Percentiles rank a stretch among this genome's conserved stretches.
These are phyloP conservation scores for Microcera coccophila DNA, from an alignment of 2,329 filamentous ascomycete genomes.

Conservation along the genomic window DNA sequence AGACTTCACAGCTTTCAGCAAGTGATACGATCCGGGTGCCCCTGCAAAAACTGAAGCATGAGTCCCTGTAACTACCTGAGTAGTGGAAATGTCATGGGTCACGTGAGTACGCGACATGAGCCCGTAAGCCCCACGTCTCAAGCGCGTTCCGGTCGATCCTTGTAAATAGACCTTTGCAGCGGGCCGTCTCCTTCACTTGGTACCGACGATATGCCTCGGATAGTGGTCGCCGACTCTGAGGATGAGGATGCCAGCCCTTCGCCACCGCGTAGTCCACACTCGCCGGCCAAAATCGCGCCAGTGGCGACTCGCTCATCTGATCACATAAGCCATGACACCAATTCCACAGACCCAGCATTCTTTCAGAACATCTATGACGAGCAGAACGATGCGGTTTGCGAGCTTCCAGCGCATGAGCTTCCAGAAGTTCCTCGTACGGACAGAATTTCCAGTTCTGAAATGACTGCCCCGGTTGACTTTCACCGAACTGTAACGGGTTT, in stretches of 20 bases:
- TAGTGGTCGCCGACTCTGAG: slow-evolving; percentile 41
- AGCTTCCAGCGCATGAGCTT: slow-evolving; percentile 14
- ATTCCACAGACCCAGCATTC: slow-evolving; percentile 46
- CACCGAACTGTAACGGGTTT: slow-evolving; percentile 26
- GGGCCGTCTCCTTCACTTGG: too few relatives aligned
- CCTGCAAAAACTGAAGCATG: too few relatives aligned
- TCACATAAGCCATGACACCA: slow-evolving; percentile 28
- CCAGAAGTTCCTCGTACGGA: slow-evolving; percentile 9
- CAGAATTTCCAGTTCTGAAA: slow-evolving; percentile 21
- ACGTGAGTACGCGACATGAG: too few relatives aligned
- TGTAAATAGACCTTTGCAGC: too few relatives aligned
- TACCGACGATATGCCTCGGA: too few relatives aligned
- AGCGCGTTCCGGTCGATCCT: too few relatives aligned
- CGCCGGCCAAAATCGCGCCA: slow-evolving; percentile 4
- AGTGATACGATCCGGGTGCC: too few relatives aligned
- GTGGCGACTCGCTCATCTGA: slow-evolving; percentile 21
- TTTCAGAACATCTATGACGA: slow-evolving; percentile 47
- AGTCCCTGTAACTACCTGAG: too few relatives aligned
- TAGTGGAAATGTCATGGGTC: too few relatives aligned
- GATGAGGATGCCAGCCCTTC: slow-evolving; percentile 31
- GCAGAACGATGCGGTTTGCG: slow-evolving; percentile 35
- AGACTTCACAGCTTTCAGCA: too few relatives aligned
- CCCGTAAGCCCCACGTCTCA: too few relatives aligned
- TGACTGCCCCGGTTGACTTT: slow-evolving; percentile 25
- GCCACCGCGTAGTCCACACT: slow-evolving; percentile 12